Conservation (phyloP, 1,284 basidiomycete species). For the Thelephora terrestris region DNA sequence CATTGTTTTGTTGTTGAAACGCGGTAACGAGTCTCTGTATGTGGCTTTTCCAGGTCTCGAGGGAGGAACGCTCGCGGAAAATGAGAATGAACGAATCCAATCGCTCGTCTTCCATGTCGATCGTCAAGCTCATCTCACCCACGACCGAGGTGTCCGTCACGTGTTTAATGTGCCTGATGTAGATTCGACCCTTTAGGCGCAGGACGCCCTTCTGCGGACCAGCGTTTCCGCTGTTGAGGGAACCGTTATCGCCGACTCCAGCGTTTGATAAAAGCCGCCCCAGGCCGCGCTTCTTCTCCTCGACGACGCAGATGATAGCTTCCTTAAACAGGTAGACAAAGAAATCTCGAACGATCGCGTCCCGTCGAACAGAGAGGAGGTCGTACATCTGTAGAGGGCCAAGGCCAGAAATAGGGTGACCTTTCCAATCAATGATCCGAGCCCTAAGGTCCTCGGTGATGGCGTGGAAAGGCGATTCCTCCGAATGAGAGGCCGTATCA, state of each 20-base stretch:
- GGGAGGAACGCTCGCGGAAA: slow-evolving; percentile 82
- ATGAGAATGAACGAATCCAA: slow-evolving; percentile 91
- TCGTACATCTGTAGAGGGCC: slow-evolving; percentile 89
- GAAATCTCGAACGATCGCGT: slow-evolving; percentile 81
- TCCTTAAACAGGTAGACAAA: slow-evolving; percentile 95
- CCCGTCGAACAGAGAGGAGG: slow-evolving; percentile 79
- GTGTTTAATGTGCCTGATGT: slow-evolving; percentile 84
- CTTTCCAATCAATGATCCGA: slow-evolving; percentile 92
- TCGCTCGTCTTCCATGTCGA: slow-evolving; percentile 90
- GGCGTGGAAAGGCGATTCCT: slow-evolving; percentile 63
- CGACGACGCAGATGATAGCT: slow-evolving; percentile 92
- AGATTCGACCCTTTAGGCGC: slow-evolving; percentile 89
- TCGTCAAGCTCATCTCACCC: slow-evolving; percentile 81
- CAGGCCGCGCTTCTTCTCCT: slow-evolving; percentile 80
- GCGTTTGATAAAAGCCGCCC: slow-evolving; percentile 59
- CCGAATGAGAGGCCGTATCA: slow-evolving; percentile 23
- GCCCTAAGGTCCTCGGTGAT: slow-evolving; percentile 82
- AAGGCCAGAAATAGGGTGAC: slow-evolving; percentile 78
- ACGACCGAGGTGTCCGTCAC: slow-evolving; percentile 71
- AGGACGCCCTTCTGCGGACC: slow-evolving; percentile 64
- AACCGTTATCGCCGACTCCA: slow-evolving; percentile 29
- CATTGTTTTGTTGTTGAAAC: slow-evolving; percentile 44
- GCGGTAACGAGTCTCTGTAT: slow-evolving; percentile 66
- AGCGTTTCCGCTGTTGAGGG: slow-evolving; percentile 28
- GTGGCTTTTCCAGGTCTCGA: slow-evolving; percentile 80